Evolutionary conservation across 768 basidiomycete genomes (phyloP).

Genomic region (Butyriboletus loyo): DNA sequence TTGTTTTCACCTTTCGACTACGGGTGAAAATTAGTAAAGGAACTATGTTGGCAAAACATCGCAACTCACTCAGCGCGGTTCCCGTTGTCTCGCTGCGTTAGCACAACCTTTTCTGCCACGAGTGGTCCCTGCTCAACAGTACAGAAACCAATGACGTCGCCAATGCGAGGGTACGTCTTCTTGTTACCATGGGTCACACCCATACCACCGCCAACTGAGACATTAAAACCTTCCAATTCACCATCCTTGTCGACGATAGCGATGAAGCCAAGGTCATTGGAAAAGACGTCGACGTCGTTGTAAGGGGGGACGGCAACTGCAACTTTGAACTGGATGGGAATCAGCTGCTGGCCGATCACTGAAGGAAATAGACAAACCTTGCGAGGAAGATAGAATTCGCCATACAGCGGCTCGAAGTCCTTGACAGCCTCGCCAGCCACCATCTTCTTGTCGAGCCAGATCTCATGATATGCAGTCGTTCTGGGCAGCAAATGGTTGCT

Average conservation of each 20-base stretch:
- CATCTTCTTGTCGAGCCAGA: constrained; percentile 97
- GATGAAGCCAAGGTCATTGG: constrained; percentile 96
- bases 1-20: constrained; percentile 55
- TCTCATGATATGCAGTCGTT: constrained; percentile 96
- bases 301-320: constrained; percentile 95
- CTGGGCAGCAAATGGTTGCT: constrained; percentile 85
- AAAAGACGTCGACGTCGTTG: constrained; percentile 94
- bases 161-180: constrained; percentile 94
- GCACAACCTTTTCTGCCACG: constrained; percentile 91
- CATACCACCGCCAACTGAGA: constrained; percentile 95
- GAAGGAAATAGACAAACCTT: constrained; percentile 53
- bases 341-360: not conserved
- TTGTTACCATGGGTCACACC: constrained; percentile 99
- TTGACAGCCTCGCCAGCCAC: constrained; percentile 92
- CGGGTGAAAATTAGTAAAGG: constrained; percentile 1
- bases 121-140: constrained; percentile 79
- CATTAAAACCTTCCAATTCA: constrained; percentile 89
- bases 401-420: constrained; percentile 96
- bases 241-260: constrained; percentile 80
- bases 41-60: not conserved
- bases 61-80: constrained; percentile 84
- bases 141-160: constrained; percentile 89
- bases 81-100: constrained; percentile 92
- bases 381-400: constrained; percentile 93
- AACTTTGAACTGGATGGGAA: constrained; percentile 78